Percentiles rank a stretch among this genome's conserved stretches.
These are phyloP conservation scores for bread wheat (Triticum aestivum) DNA, from an alignment of 176 grass and related monocot species.

Conservation along the genomic window DNA sequence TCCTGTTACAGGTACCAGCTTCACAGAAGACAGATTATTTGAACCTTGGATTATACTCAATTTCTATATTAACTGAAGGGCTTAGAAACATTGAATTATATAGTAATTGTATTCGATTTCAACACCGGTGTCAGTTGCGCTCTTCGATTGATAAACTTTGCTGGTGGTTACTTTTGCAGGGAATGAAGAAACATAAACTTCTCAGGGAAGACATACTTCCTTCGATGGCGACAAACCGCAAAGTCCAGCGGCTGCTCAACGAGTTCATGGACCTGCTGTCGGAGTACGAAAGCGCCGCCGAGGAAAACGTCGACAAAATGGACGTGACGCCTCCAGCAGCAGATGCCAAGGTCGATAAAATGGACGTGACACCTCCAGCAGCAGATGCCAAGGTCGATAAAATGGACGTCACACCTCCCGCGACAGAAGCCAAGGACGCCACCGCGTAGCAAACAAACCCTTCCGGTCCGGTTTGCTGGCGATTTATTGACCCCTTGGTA, in stretches of 20 bases:
- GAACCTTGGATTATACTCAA: neutral
- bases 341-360: neutral
- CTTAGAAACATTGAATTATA: neutral
- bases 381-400: neutral
- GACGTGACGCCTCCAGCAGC: constrained; percentile 3
- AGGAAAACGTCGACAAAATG: constrained; percentile 41
- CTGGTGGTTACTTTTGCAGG: constrained; percentile 43
- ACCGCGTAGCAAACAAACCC: constrained; percentile 4
- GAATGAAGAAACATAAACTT: constrained; percentile 89
- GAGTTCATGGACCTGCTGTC: constrained; percentile 94
- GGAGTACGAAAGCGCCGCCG: constrained; percentile 53
- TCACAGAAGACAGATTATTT: neutral
- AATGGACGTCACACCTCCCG: neutral
- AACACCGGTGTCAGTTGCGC: neutral
- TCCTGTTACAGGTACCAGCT: neutral
- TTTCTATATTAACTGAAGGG: neutral
- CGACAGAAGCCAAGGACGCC: neutral
- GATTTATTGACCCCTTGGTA: constrained; percentile 48
- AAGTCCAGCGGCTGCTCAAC: constrained; percentile 86
- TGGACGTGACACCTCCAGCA: neutral
- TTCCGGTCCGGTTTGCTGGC: constrained; percentile 14
- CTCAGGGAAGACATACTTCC: constrained; percentile 87
- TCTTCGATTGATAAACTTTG: neutral
- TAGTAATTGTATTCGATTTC: neutral
- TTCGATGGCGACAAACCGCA: constrained; percentile 84